Conservation (phyloP, 2,329 filamentous ascomycete species). For the Aspergillus tubingensis region DNA sequence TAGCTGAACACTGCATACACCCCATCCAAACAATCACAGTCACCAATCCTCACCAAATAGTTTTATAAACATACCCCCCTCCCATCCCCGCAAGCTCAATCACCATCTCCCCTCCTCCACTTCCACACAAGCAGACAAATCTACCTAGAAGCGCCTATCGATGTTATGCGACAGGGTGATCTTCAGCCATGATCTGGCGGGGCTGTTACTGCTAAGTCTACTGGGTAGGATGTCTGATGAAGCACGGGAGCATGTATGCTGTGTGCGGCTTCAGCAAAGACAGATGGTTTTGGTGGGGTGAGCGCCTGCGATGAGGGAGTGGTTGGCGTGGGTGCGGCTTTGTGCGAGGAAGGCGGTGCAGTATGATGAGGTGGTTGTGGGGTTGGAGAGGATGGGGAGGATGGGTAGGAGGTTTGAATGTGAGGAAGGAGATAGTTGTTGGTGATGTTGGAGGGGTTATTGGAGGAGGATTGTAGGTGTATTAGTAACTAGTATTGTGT, state of each 20-base stretch:
- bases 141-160: conserved; percentile 9
- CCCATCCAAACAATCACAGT: too few species aligned
- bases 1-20: too few species aligned
- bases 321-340: background rate
- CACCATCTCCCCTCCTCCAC: background rate
- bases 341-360: background rate
- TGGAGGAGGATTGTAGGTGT: background rate
- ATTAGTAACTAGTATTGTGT: background rate
- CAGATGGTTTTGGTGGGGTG: background rate
- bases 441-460: too few species aligned
- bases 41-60: too few species aligned
- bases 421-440: too few species aligned
- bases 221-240: conserved; percentile 6
- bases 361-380: background rate
- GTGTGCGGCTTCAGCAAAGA: background rate
- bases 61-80: too few species aligned
- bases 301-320: background rate
- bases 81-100: background rate
- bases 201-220: conserved; percentile 1
- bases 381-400: background rate
- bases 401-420: background rate
- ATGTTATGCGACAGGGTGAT: background rate
- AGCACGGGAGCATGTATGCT: conserved; percentile 8
- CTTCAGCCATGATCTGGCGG: background rate
- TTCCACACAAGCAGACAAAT: conserved; percentile 10